These are phyloP conservation scores for Prunus davidiana DNA, from an alignment of 306 rosid genomes.

Conservation along the genomic window DNA sequence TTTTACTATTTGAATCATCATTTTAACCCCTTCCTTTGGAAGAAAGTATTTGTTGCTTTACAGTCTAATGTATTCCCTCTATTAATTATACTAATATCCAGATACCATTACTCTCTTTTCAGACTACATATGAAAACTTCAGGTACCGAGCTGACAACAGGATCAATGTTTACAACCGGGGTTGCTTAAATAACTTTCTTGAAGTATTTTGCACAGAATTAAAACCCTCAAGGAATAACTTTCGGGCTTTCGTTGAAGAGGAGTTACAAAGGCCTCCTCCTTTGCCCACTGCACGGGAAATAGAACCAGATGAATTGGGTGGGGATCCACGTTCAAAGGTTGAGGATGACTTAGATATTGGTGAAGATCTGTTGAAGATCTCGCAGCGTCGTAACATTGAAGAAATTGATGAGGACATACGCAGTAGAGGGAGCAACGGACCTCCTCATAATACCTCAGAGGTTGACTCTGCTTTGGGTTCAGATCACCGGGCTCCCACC, in stretches of 20 bases:
- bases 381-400: slow-evolving; percentile 85
- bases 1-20: background rate
- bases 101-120: slow-evolving; percentile 17
- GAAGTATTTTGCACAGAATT: slow-evolving; percentile 80
- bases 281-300: slow-evolving; percentile 32
- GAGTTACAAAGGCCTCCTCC: slow-evolving; percentile 55
- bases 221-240: slow-evolving; percentile 75
- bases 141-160: slow-evolving; percentile 77
- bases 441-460: slow-evolving; percentile 52
- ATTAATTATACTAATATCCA: slow-evolving; percentile 8
- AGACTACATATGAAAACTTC: slow-evolving; percentile 93
- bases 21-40: background rate
- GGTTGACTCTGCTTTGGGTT: slow-evolving; percentile 63
- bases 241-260: slow-evolving; percentile 70
- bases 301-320: slow-evolving; percentile 44
- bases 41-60: background rate
- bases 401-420: slow-evolving; percentile 70
- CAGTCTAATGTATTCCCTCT: background rate
- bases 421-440: slow-evolving; percentile 68
- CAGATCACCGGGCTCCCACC: slow-evolving; percentile 76
- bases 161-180: slow-evolving; percentile 67
- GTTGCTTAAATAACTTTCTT: slow-evolving; percentile 69
- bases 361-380: slow-evolving; percentile 87
- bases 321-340: slow-evolving; percentile 84
- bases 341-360: slow-evolving; percentile 83